Conservation (phyloP, 805 yeast species). For the Ogataea neopini region DNA sequence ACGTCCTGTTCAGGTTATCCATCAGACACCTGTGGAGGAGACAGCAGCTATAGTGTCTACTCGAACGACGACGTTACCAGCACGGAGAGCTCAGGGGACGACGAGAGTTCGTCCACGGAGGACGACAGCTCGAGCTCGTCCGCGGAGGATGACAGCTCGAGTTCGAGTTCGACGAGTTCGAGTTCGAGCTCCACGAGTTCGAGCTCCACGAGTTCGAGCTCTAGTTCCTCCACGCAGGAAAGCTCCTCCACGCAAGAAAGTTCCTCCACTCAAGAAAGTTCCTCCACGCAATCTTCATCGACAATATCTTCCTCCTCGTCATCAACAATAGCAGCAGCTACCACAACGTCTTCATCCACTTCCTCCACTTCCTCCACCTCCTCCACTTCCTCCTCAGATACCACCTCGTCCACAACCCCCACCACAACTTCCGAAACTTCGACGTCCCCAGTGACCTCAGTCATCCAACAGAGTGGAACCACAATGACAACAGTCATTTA, state of each 20-base stretch:
- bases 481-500: conserved; percentile 29
- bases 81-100: not conserved
- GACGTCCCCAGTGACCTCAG: conserved; percentile 20
- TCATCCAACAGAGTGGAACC: conserved; percentile 26
- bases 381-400: no score
- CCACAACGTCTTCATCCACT: conserved; percentile 18
- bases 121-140: conserved; percentile 6
- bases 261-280: not conserved
- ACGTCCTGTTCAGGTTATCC: conserved; percentile 62
- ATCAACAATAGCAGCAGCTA: not conserved
- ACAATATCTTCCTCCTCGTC: conserved; percentile 28
- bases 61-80: conserved; percentile 34
- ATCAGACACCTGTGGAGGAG: conserved; percentile 58
- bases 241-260: not conserved
- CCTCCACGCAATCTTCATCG: conserved; percentile 1
- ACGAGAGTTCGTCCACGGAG: no score
- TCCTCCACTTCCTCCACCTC: conserved; percentile 18
- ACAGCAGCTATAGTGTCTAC: conserved; percentile 47
- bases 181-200: no score
- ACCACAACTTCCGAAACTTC: conserved; percentile 20
- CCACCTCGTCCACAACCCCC: conserved; percentile 16
- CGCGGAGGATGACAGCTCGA: no score
- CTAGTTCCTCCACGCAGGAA: not conserved
- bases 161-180: no score
- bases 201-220: conserved; percentile 15